Evolutionary conservation across 2,329 filamentous ascomycete species (phyloP).

Genomic region (Fusarium scirpi): DNA sequence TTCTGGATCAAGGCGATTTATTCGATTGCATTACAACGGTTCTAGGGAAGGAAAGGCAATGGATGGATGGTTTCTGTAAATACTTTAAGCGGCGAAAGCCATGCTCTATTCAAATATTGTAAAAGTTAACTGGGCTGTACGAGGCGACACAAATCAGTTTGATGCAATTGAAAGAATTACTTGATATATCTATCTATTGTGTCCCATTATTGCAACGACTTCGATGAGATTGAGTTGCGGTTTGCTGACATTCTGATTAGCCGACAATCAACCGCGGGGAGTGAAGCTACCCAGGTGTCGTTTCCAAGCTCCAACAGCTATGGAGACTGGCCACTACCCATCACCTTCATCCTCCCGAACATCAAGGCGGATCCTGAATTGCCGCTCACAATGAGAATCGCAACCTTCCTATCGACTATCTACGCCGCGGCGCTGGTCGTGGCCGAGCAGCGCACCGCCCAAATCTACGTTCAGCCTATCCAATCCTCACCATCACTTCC

Average conservation of each 20-base stretch:
- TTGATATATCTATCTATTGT: background rate
- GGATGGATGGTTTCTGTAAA: constrained; percentile 33
- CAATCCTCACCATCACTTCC: constrained; percentile 51
- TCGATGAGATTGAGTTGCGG: background rate
- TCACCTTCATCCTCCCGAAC: constrained; percentile 6
- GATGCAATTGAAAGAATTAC: background rate
- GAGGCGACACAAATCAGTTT: background rate
- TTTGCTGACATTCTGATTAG: constrained; percentile 18
- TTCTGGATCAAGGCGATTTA: constrained; percentile 34
- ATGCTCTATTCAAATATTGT: constrained; percentile 15
- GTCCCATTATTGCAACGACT: background rate
- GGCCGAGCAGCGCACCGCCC: constrained; percentile 58
- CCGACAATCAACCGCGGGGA: constrained; percentile 38
- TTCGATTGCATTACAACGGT: constrained; percentile 35
- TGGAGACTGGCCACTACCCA: constrained; percentile 1
- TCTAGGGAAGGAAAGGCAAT: constrained; percentile 21
- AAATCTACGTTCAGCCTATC: constrained; percentile 68
- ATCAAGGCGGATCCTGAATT: background rate
- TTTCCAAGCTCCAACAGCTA: constrained; percentile 28
- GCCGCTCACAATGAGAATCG: constrained; percentile 55
- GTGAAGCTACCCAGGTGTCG: constrained; percentile 39
- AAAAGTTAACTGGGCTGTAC: background rate
- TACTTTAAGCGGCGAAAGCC: constrained; percentile 20
- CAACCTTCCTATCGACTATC: constrained; percentile 57
- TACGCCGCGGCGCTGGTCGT: constrained; percentile 56